Conservation (phyloP, 495 filamentous ascomycete genomes). For the Cercophora samala region DNA sequence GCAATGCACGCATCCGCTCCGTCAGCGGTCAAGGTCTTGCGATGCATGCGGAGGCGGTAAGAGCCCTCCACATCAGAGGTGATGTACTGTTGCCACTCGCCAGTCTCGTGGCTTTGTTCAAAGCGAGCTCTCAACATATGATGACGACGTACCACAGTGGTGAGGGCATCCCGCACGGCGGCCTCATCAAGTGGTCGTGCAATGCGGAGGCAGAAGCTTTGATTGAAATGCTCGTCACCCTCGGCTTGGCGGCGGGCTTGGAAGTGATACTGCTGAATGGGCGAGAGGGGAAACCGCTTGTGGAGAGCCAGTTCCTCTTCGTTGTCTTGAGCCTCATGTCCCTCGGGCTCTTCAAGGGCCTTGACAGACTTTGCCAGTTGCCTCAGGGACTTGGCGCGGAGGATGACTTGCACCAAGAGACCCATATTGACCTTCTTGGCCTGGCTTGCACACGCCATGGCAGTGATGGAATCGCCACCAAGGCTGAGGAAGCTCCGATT, state of each 20-base stretch:
- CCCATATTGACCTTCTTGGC: constrained; percentile 22
- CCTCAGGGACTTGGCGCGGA: constrained; percentile 45
- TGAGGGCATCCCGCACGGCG: constrained; percentile 43
- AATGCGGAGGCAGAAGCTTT: constrained; percentile 55
- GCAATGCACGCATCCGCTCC: constrained; percentile 18
- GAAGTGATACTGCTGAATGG: constrained; percentile 59
- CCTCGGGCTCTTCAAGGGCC: constrained; percentile 13
- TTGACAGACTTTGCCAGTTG: constrained; percentile 14
- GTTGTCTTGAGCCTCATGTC: background rate
- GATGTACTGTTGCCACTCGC: constrained; percentile 28
- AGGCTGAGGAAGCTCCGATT: constrained; percentile 54
- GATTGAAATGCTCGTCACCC: constrained; percentile 58
- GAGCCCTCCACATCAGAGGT: constrained; percentile 17
- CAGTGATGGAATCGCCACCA: constrained; percentile 64
- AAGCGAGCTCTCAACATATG: constrained; percentile 64
- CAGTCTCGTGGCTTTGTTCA: constrained; percentile 13
- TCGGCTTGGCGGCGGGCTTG: constrained; percentile 43
- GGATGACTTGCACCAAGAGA: constrained; percentile 41
- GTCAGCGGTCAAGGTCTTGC: background rate
- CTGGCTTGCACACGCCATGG: constrained; percentile 47
- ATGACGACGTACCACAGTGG: constrained; percentile 52
- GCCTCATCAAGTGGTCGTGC: constrained; percentile 37
- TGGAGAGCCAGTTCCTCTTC: constrained; percentile 7
- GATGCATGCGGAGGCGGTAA: constrained; percentile 21
- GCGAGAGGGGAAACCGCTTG: constrained; percentile 43